Evolutionary conservation across 2,329 filamentous ascomycete genomes (phyloP).

Genomic region (Paecilomyces formosus): DNA sequence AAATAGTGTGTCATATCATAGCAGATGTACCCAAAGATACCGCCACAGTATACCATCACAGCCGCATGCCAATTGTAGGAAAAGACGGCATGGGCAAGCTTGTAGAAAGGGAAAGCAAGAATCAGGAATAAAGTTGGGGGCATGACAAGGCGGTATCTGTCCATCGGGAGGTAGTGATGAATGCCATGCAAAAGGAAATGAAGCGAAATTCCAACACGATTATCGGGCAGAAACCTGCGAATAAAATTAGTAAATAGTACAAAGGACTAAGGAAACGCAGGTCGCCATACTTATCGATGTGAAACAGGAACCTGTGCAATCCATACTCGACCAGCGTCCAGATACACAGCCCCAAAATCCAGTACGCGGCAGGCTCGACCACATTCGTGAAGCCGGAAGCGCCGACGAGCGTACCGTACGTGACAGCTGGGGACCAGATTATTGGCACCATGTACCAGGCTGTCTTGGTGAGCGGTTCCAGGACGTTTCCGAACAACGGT

Average conservation of each 20-base stretch:
- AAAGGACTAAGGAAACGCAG: neutral
- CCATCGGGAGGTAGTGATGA: conserved; percentile 99
- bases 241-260: conserved; percentile 13
- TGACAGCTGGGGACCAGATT: conserved; percentile 74
- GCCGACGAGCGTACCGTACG: conserved; percentile 64
- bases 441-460: conserved; percentile 86
- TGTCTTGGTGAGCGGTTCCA: conserved; percentile 95
- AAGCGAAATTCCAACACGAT: conserved; percentile 72
- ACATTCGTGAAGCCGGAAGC: conserved; percentile 51
- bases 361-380: conserved; percentile 52
- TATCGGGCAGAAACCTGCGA: conserved; percentile 75
- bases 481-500: conserved; percentile 91
- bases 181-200: conserved; percentile 96
- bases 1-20: conserved; percentile 99
- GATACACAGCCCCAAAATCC: conserved; percentile 61
- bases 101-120: conserved; percentile 86
- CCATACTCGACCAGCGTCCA: conserved; percentile 91
- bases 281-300: conserved; percentile 72
- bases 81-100: conserved; percentile 75
- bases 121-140: conserved; percentile 79
- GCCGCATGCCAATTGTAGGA: conserved; percentile 79
- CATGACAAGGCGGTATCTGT: conserved; percentile 95
- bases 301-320: conserved; percentile 86
- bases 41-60: conserved; percentile 73
- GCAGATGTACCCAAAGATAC: conserved; percentile 89